Conservation (phyloP, 208 protist genomes). For the Angomonas deanei region DNA sequence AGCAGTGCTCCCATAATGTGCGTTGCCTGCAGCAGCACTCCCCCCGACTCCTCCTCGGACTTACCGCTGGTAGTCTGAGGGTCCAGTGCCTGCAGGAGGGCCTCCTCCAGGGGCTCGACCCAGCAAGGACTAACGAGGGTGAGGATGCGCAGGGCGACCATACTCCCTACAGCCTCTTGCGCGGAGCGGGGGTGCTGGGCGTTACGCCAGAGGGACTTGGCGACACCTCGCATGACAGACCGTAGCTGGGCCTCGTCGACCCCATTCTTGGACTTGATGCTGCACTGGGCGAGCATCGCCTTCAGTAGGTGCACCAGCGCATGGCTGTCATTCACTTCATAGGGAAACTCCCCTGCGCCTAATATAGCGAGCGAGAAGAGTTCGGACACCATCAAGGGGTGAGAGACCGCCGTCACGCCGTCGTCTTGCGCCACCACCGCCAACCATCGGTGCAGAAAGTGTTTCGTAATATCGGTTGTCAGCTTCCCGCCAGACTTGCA, state of each 20-base stretch:
- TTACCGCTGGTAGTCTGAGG: slow-evolving; percentile 6
- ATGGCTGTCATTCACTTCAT: slow-evolving; percentile 43
- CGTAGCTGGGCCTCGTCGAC: slow-evolving; percentile 37
- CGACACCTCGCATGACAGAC: slow-evolving; percentile 43
- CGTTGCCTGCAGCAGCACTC: not conserved
- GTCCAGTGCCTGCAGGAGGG: slow-evolving; percentile 36
- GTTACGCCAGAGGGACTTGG: slow-evolving; percentile 55
- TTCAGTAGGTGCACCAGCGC: slow-evolving; percentile 55
- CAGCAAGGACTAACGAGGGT: slow-evolving; percentile 39
- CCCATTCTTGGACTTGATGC: slow-evolving; percentile 1
- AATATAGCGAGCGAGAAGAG: slow-evolving; percentile 38
- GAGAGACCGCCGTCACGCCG: slow-evolving; percentile 1
- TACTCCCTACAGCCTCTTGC: slow-evolving; percentile 36
- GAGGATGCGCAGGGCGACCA: slow-evolving; percentile 52
- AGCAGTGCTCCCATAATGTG: slow-evolving; percentile 2
- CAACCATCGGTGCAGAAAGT: slow-evolving; percentile 71
- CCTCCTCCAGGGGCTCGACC: slow-evolving; percentile 57
- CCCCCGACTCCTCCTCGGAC: not conserved
- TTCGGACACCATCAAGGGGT: slow-evolving; percentile 45
- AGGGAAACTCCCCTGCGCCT: slow-evolving; percentile 39
- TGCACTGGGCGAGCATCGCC: slow-evolving; percentile 27
- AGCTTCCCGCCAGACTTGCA: slow-evolving; percentile 24
- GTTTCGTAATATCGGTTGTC: slow-evolving; percentile 31
- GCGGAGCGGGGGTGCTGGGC: slow-evolving; percentile 31
- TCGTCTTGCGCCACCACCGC: slow-evolving; percentile 12